These are phyloP conservation scores for Nemania diffusa DNA, from an alignment of 2,329 filamentous ascomycete genomes.

Conservation along the genomic window DNA sequence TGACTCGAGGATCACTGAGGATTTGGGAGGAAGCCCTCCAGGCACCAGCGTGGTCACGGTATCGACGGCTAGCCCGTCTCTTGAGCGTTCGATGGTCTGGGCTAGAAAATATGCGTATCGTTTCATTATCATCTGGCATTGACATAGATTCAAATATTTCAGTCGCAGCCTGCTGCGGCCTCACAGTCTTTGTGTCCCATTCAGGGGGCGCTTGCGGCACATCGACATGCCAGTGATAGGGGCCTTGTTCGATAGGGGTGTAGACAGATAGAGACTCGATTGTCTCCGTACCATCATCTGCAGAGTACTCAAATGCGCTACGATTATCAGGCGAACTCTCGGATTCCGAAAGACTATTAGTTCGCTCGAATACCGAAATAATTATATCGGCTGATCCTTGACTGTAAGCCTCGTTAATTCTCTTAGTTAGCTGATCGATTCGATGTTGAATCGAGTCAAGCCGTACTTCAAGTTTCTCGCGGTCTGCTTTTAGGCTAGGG, in stretches of 20 bases:
- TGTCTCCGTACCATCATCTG: constrained; percentile 44
- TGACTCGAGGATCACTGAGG: constrained; percentile 55
- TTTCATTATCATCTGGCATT: constrained; percentile 47
- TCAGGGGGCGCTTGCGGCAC: constrained; percentile 46
- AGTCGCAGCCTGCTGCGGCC: constrained; percentile 42
- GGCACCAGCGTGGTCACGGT: constrained; percentile 57
- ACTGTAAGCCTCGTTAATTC: constrained; percentile 53
- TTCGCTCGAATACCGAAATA: constrained; percentile 62
- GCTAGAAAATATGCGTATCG: constrained; percentile 42
- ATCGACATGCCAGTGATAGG: constrained; percentile 53
- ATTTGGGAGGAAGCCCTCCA: constrained; percentile 55
- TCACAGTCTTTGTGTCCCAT: constrained; percentile 48
- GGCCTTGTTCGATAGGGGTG: constrained; percentile 46
- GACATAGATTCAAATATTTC: constrained; percentile 49
- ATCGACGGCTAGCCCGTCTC: constrained; percentile 53
- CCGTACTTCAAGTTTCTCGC: constrained; percentile 50
- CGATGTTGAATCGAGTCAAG: constrained; percentile 54
- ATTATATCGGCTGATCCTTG: constrained; percentile 50
- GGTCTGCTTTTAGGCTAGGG: constrained; percentile 47
- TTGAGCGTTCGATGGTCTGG: constrained; percentile 56
- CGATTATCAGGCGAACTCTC: constrained; percentile 53
- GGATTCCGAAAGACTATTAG: constrained; percentile 60
- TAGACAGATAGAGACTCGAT: constrained; percentile 49
- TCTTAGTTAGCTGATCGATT: constrained; percentile 57
- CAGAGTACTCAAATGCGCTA: constrained; percentile 46